Evolutionary conservation across 176 grass and related monocot genomes (phyloP).

Genomic region (Bothriochloa decipiens): DNA sequence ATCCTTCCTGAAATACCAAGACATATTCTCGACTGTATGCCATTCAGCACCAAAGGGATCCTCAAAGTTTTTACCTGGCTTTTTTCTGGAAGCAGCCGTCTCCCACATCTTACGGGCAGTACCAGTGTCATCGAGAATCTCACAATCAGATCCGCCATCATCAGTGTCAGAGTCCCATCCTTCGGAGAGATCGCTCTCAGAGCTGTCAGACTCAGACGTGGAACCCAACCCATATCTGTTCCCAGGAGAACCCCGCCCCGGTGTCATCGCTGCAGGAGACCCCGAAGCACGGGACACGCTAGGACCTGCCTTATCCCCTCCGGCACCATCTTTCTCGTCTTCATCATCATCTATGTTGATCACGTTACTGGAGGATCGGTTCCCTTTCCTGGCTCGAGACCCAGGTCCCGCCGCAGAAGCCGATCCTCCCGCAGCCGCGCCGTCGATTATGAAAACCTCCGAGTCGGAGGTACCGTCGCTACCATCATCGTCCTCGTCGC

Average conservation of each 20-base stretch:
- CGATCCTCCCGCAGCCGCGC: constrained; percentile 24
- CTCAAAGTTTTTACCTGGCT: not conserved
- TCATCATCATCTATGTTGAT: constrained; percentile 90
- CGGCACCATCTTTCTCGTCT: constrained; percentile 16
- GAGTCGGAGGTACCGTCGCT: not conserved
- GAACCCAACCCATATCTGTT: constrained; percentile 62
- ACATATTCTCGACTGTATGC: constrained; percentile 31
- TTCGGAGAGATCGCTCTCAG: constrained; percentile 47
- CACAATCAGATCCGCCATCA: constrained; percentile 62
- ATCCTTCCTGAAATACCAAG: not conserved
- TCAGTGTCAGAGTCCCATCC: constrained; percentile 31
- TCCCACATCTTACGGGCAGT: constrained; percentile 70
- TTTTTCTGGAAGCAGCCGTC: constrained; percentile 68
- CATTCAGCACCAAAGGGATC: constrained; percentile 12
- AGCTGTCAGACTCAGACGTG: constrained; percentile 51
- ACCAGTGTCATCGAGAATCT: constrained; percentile 72
- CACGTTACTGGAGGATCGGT: constrained; percentile 49
- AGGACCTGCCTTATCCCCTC: constrained; percentile 31
- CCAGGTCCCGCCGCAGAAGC: not conserved
- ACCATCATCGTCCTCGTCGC: constrained; percentile 40
- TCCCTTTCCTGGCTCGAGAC: constrained; percentile 40
- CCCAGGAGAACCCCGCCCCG: constrained; percentile 34
- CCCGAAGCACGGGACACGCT: not conserved
- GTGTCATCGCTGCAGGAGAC: constrained; percentile 9
- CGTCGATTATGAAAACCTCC: constrained; percentile 59